Percentiles rank a stretch among this genome's conserved stretches.
These are phyloP conservation scores for Rhodotorula paludigena DNA, from an alignment of 768 basidiomycete genomes.

Conservation along the genomic window DNA sequence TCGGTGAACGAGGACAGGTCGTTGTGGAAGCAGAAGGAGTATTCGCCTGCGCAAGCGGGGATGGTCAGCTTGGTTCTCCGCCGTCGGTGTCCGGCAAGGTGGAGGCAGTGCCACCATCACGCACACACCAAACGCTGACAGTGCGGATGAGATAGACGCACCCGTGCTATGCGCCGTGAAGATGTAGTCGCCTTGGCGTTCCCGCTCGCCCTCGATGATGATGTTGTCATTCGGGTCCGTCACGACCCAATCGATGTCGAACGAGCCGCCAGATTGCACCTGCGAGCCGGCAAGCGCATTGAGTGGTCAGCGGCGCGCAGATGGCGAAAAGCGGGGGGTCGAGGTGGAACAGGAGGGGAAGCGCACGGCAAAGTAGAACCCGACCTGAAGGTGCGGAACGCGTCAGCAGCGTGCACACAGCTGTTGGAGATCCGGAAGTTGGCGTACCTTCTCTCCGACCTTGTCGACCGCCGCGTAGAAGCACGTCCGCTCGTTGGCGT, in stretches of 20 bases:
- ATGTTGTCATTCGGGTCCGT: conserved; percentile 85
- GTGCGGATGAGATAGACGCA: conserved; percentile 24
- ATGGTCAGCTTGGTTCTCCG: no score
- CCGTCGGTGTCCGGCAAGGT: no score
- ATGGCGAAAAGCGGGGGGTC: conserved; percentile 1
- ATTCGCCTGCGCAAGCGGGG: conserved; percentile 50
- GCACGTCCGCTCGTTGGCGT: conserved; percentile 55
- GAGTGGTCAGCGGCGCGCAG: no score
- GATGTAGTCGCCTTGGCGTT: conserved; percentile 94
- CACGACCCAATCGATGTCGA: conserved; percentile 90
- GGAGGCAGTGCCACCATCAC: no score
- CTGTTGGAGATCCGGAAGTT: neutral
- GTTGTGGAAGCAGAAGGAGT: conserved; percentile 90
- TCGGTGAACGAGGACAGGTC: conserved; percentile 91
- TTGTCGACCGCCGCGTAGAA: conserved; percentile 97
- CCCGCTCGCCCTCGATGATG: conserved; percentile 77
- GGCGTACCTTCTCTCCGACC: conserved; percentile 79
- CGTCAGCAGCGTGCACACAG: neutral
- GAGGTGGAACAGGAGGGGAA: no score
- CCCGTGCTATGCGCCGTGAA: conserved; percentile 71
- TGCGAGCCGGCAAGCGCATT: conserved; percentile 42
- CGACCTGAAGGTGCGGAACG: conserved; percentile 30
- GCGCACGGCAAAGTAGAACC: conserved; percentile 97
- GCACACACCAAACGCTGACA: no score
- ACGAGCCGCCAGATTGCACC: conserved; percentile 96